Base-by-base conservation (phyloP, 148 eudicot species). In the Vaccinium vitisidaea region DNA sequence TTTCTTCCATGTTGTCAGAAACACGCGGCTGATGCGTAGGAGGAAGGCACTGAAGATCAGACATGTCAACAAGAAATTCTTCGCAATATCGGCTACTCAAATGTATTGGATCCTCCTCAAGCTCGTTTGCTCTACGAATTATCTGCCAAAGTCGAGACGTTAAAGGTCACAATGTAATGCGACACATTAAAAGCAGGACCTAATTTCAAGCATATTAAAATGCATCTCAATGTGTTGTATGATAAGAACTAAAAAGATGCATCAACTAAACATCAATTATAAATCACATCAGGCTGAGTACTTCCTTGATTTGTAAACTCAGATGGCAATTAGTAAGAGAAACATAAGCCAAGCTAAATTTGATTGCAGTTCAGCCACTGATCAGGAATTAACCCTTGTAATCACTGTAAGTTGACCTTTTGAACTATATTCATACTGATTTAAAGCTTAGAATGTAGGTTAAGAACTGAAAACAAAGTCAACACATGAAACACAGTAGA, bases 21-120 rank as follows among this genome's bases (percentile, higher is more conserved):
- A 96, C 99, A 58, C 95, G 94, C 69, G 99, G 99, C 89, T 96
- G 91, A 71, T 87, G 83, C 3, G 92, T 90, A 52, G 99, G 99
- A 69, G 65, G 88, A 83, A 96, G 89, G 94, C 99, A 96, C 87
- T 94, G 94, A 85, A 96, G 92, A 92, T 95, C 95, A 77, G 81
- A 89, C 98, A 96, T 93, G 83, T 96, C 99, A 53, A 32, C 79
- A 23, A 92, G 90, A 84, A 92, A 96, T 85, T 93, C 99, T 75
- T 90, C 59, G 85, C 99, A 93, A 87, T 84, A 96, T 30, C 90
- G 81, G 63, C 82, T 86, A 86, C 98, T 96, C 86, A 94, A 87
- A 79, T 80, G 79, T 88, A 90, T 86, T 16, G 99, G 97, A 76
- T 96, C 93, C 87, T 87, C 95, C 65, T 91, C 92, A 54, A 79